A percentile compares a stretch with the other conserved stretches of the same genome.
Conservation (phyloP, 768 basidiomycete genomes). For the Suillus decipiens region DNA sequence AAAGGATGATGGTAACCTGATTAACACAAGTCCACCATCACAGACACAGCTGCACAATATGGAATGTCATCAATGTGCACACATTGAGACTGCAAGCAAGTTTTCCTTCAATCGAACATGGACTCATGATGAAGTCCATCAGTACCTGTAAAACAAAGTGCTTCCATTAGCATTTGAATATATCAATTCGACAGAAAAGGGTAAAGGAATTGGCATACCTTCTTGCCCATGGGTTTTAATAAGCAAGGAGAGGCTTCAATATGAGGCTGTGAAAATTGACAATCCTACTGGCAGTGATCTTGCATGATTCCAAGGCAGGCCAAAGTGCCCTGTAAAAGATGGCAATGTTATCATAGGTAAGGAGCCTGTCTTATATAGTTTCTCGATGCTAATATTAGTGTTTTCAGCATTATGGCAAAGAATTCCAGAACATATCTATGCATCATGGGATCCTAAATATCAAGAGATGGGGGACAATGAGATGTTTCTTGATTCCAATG, state of each 20-base stretch:
- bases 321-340: constrained; percentile 1
- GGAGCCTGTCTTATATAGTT: background rate
- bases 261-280: background rate
- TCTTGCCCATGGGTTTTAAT: constrained; percentile 1
- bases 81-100: background rate
- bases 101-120: background rate
- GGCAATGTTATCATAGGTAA: constrained; percentile 9
- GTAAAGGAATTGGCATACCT: background rate
- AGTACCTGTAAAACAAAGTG: background rate
- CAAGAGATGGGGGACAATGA: background rate
- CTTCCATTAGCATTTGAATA: background rate
- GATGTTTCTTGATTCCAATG: background rate
- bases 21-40: background rate
- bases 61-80: background rate
- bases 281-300: background rate
- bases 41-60: background rate
- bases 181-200: background rate
- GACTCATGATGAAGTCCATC: background rate
- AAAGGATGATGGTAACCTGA: background rate
- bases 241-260: constrained; percentile 12
- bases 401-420: background rate
- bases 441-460: constrained; percentile 10
- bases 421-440: constrained; percentile 4
- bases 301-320: background rate
- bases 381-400: background rate